Base-by-base conservation (phyloP, 148 eudicot species). In the Diospyros kaki region DNA sequence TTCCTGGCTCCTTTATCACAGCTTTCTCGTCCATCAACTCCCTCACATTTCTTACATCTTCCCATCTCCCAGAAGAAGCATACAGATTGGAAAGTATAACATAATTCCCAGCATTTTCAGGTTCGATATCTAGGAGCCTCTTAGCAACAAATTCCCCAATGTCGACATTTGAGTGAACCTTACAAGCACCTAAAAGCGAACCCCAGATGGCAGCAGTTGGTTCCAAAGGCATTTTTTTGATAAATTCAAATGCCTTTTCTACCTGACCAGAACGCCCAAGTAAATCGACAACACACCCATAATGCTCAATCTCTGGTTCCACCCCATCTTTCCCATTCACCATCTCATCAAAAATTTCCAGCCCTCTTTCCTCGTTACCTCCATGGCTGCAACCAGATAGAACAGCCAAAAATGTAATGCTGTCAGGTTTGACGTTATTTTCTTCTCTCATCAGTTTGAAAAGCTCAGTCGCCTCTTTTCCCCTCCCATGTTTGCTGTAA, bases 171-270 rank as follows among this genome's bases (percentile, higher is more conserved):
- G 72, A 74, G 76, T 94, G 98, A 68, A 85, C 90, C 76, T 85
- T 82, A 82, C 98, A 91, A 58, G 97, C 97, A 13, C 97, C 97
- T 72, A 94, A 84, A 69, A 94, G 93, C 68, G 89, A 90, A 64
- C 98, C 90, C 98, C 91, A 91, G 11, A 94, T 83, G 56, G 98
- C 98, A 80, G 90, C 93, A 58, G 87, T 91, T 64, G 98, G 95
- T 77, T 94, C 82, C 71, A 77, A 82, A 75, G 95, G 95, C 93
- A 94, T 88, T 71, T 78, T 66, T 62, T 82, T 74, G 18, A 94
- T 79, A 55, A 91, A 94, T 15, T 80, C 75, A 64, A 89, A 83
- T 41, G 97, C 98, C 81, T 85, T 78, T 64, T 86, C 87, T 52
- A 94, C 60, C 65, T 81, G 81, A 60, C 95, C 95, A 60, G 88